These are phyloP conservation scores for Clarireedia monteithiana DNA, from an alignment of 2,329 filamentous ascomycete genomes.

Conservation along the genomic window DNA sequence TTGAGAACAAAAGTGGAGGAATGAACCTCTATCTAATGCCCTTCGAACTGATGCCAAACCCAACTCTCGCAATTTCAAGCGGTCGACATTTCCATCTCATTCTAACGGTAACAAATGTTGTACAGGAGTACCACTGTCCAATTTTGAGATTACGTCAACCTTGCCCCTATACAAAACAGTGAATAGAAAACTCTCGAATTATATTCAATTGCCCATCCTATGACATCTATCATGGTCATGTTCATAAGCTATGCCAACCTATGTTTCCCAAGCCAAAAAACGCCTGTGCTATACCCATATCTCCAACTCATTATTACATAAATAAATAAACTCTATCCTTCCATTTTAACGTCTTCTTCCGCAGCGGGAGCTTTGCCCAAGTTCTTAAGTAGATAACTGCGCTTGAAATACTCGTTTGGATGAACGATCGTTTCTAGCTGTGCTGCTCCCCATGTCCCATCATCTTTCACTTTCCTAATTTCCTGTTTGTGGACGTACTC, in stretches of 20 bases:
- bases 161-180: no score
- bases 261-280: neutral
- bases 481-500: constrained; percentile 76
- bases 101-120: no score
- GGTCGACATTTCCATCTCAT: no score
- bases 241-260: neutral
- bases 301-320: constrained; percentile 2
- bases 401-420: constrained; percentile 96
- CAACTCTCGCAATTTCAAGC: no score
- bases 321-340: neutral
- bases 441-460: constrained; percentile 60
- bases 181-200: no score
- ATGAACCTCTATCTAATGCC: no score
- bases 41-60: no score
- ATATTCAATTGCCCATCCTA: no score
- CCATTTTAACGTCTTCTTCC: constrained; percentile 6
- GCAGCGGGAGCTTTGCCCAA: constrained; percentile 35
- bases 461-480: constrained; percentile 69
- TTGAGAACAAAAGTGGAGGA: no score
- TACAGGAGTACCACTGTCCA: no score
- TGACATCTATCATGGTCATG: no score
- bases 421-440: constrained; percentile 94
- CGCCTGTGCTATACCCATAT: neutral
- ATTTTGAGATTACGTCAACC: no score
- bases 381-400: constrained; percentile 84